Conservation (phyloP, 768 basidiomycete genomes). For the Lentinula guzmanii region DNA sequence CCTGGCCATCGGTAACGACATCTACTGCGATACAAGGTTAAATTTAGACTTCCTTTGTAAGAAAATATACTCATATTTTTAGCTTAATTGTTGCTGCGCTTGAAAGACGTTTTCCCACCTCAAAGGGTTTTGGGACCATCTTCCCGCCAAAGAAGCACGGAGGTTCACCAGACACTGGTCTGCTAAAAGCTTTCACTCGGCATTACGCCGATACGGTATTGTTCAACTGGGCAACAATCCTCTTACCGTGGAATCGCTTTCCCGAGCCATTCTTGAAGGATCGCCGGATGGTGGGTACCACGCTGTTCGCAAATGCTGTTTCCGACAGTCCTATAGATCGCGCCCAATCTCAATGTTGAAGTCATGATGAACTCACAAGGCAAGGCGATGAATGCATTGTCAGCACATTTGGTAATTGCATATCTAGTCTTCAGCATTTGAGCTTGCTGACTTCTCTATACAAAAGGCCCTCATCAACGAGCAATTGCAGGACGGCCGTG, state of each 20-base stretch:
- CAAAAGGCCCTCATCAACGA: conserved; percentile 29
- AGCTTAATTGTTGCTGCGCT: conserved; percentile 45
- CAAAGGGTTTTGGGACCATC: conserved; percentile 39
- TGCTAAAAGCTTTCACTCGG: conserved; percentile 42
- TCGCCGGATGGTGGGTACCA: conserved; percentile 32
- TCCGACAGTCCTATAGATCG: conserved; percentile 16
- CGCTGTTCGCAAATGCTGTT: not conserved
- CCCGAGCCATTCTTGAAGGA: conserved; percentile 43
- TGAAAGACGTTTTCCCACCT: conserved; percentile 48
- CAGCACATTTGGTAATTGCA: conserved; percentile 41
- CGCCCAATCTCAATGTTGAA: conserved; percentile 33
- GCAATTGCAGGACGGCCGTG: conserved; percentile 44
- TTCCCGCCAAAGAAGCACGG: conserved; percentile 41
- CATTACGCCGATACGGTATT: conserved; percentile 38
- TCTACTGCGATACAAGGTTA: conserved; percentile 52
- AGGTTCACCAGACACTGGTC: conserved; percentile 34
- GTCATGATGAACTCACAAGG: conserved; percentile 25
- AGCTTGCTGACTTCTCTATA: not conserved
- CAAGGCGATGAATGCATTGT: conserved; percentile 29
- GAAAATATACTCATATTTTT: not conserved
- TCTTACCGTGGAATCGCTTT: conserved; percentile 45
- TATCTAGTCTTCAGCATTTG: not conserved
- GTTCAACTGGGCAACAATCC: conserved; percentile 31
- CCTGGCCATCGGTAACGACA: conserved; percentile 53
- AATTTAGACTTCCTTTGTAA: not conserved